These are phyloP conservation scores for Elongisporangium senticosum DNA, from an alignment of 352 stramenopile species.

Conservation along the genomic window DNA sequence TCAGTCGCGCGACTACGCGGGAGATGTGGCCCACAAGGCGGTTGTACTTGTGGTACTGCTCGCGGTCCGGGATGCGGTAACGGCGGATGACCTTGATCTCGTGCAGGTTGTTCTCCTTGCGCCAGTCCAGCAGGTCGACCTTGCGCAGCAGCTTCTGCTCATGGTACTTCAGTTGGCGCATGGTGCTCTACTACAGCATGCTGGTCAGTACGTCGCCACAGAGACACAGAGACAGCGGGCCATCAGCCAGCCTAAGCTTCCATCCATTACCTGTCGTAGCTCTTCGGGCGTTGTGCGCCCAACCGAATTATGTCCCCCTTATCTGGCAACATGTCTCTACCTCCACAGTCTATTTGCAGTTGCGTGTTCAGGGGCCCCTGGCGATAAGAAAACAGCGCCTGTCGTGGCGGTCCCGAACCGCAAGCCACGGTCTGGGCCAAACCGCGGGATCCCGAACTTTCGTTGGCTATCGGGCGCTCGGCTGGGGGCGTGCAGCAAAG, in stretches of 20 bases:
- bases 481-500: no score
- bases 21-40: conserved; percentile 95
- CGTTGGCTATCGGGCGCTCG: neutral
- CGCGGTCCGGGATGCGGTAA: conserved; percentile 97
- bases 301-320: no score
- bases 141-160: conserved; percentile 99
- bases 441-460: neutral
- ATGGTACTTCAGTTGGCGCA: conserved; percentile 94
- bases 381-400: no score
- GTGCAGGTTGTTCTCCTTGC: conserved; percentile 97
- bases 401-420: no score
- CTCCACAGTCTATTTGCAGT: no score
- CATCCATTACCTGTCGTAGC: neutral
- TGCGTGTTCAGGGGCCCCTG: no score
- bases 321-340: no score
- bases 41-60: conserved; percentile 99
- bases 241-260: conserved; percentile 2
- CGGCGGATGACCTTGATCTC: conserved; percentile 97
- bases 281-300: neutral
- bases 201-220: neutral
- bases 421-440: no score
- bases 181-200: conserved; percentile 20
- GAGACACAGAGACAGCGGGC: neutral
- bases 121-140: conserved; percentile 98
- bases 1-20: conserved; percentile 93